These are phyloP conservation scores for Wakefieldia striispora DNA, from an alignment of 768 basidiomycete genomes.

Conservation along the genomic window DNA sequence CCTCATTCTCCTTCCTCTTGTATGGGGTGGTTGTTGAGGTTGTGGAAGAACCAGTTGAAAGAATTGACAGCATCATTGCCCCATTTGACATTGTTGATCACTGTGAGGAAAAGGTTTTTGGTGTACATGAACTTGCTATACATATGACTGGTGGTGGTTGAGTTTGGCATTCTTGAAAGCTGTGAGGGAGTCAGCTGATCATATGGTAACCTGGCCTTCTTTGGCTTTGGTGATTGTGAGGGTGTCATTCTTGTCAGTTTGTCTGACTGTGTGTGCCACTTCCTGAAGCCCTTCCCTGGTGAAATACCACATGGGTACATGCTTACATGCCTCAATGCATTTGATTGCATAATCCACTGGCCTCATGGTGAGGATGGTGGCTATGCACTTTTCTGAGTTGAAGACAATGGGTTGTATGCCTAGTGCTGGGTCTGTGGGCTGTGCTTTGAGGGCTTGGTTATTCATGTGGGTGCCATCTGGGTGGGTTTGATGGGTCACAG, in stretches of 20 bases:
- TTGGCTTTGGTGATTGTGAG: not conserved
- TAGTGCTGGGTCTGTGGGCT: no score
- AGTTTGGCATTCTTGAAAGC: no score
- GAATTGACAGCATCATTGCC: not conserved
- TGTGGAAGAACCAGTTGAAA: not conserved
- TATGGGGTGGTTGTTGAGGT: not conserved
- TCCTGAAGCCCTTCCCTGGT: not conserved
- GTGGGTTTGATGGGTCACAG: no score
- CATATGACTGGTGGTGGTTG: no score
- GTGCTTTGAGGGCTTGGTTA: no score
- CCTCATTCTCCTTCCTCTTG: not conserved
- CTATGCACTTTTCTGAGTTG: not conserved
- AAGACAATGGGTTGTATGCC: no score
- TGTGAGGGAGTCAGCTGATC: no score
- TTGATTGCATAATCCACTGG: not conserved
- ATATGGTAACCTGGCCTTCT: no score
- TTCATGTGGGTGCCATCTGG: no score
- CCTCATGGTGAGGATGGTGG: not conserved
- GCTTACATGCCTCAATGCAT: not conserved
- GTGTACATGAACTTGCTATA: not conserved
- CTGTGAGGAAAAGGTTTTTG: not conserved
- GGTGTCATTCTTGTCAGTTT: not conserved
- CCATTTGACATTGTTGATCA: not conserved
- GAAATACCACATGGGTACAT: not conserved
- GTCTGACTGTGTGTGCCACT: not conserved